Percentiles rank a stretch among this genome's conserved stretches.
These are phyloP conservation scores for Gremmenia infestans DNA, from an alignment of 2,329 filamentous ascomycete species.

Conservation along the genomic window DNA sequence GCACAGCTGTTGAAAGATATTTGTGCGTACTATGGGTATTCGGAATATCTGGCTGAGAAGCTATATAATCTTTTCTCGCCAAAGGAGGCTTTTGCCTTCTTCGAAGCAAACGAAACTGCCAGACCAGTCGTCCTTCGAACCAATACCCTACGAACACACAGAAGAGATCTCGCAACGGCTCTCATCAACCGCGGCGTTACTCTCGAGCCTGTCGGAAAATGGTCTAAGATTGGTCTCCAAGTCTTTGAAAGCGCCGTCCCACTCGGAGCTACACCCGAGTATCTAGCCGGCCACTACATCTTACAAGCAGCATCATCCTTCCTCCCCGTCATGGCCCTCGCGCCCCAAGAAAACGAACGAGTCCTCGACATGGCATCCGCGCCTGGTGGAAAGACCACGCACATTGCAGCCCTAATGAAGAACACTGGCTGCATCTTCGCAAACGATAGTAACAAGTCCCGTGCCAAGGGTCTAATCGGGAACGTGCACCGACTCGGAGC, in stretches of 20 bases:
- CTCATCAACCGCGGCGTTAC: constrained; percentile 96
- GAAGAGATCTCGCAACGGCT: constrained; percentile 79
- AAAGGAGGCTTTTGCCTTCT: constrained; percentile 93
- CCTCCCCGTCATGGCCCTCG: constrained; percentile 94
- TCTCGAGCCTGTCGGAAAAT: constrained; percentile 94
- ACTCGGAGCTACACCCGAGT: constrained; percentile 92
- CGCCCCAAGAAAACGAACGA: constrained; percentile 87
- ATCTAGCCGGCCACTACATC: constrained; percentile 96
- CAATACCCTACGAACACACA: constrained; percentile 79
- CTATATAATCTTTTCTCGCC: constrained; percentile 89
- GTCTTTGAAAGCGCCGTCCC: constrained; percentile 81
- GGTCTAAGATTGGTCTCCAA: constrained; percentile 96
- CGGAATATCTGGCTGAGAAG: constrained; percentile 90
- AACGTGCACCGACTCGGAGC: constrained; percentile 94
- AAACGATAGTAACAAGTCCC: constrained; percentile 90
- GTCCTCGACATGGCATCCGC: constrained; percentile 91
- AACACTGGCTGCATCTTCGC: constrained; percentile 95
- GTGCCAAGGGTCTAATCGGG: constrained; percentile 95
- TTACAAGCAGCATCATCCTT: constrained; percentile 95
- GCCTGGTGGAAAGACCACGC: constrained; percentile 92
- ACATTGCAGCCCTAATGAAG: constrained; percentile 95
- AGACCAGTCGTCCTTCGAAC: constrained; percentile 94
- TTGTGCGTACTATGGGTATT: constrained; percentile 96
- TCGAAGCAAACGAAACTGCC: constrained; percentile 95
- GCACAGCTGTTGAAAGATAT: constrained; percentile 84